Conservation (phyloP, 352 stramenopile genomes). For the Phytophthora lateralis region DNA sequence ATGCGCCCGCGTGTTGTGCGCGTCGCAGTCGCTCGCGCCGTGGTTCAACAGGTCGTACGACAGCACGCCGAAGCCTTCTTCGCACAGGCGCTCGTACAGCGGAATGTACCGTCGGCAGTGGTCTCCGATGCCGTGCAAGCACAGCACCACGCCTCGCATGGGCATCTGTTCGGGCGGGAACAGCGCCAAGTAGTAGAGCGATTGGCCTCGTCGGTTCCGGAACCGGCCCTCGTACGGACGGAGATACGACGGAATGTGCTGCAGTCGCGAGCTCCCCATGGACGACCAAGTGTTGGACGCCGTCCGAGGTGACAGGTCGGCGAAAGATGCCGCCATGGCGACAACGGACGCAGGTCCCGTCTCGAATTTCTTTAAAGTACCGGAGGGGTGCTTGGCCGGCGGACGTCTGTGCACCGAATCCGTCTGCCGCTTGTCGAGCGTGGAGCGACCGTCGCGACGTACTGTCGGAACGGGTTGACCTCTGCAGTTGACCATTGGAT, state of each 20-base stretch:
- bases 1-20: conserved; percentile 34
- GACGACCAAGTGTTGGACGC: conserved; percentile 21
- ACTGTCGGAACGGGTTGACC: conserved; percentile 18
- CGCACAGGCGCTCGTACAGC: conserved; percentile 50
- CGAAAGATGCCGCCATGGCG: conserved; percentile 20
- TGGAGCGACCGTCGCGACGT: background rate
- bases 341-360: conserved; percentile 21
- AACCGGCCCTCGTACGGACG: conserved; percentile 44
- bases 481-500: conserved; percentile 41
- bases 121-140: conserved; percentile 60
- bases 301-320: conserved; percentile 19
- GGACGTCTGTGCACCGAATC: conserved; percentile 9
- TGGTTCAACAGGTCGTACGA: conserved; percentile 61
- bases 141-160: conserved; percentile 52
- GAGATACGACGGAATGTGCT: conserved; percentile 29
- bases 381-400: conserved; percentile 3
- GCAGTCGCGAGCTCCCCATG: conserved; percentile 8
- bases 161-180: conserved; percentile 40
- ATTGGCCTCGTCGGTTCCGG: conserved; percentile 43
- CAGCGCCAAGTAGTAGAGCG: conserved; percentile 53
- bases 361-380: conserved; percentile 19
- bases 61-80: conserved; percentile 52
- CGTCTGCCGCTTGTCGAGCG: conserved; percentile 10
- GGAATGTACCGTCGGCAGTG: conserved; percentile 53
- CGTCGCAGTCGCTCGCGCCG: conserved; percentile 46